Conservation (phyloP, 2,329 filamentous ascomycete species). For the Mollisiaceae sp. region DNA sequence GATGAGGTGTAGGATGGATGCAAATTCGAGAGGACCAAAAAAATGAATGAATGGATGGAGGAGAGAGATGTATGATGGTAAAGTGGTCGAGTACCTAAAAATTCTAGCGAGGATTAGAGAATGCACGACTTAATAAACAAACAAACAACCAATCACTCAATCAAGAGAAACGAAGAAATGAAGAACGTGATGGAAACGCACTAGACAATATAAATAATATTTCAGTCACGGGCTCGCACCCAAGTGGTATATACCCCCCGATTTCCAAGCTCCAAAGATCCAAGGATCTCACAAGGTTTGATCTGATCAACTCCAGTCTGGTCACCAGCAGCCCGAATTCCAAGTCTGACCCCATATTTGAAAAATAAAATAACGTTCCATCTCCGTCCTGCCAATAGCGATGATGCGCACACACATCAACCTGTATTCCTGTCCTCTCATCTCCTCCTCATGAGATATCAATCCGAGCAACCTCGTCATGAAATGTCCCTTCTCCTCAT, state of each 20-base stretch:
- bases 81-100: background rate
- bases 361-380: background rate
- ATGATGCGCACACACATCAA: background rate
- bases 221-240: background rate
- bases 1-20: no score
- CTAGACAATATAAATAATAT: background rate
- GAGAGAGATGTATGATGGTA: no score
- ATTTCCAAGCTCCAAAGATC: background rate
- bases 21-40: no score
- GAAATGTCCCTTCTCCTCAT: no score
- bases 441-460: no score
- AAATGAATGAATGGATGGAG: background rate
- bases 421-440: no score
- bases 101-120: background rate
- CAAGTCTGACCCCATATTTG: background rate
- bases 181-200: no score
- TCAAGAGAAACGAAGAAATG: no score
- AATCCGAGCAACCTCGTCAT: no score
- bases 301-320: background rate
- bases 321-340: background rate
- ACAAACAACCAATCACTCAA: no score
- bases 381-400: background rate
- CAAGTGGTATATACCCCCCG: background rate
- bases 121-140: background rate
- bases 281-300: background rate